Base-by-base conservation (phyloP, 1,284 basidiomycete species). In the Ganoderma leucocontextum region DNA sequence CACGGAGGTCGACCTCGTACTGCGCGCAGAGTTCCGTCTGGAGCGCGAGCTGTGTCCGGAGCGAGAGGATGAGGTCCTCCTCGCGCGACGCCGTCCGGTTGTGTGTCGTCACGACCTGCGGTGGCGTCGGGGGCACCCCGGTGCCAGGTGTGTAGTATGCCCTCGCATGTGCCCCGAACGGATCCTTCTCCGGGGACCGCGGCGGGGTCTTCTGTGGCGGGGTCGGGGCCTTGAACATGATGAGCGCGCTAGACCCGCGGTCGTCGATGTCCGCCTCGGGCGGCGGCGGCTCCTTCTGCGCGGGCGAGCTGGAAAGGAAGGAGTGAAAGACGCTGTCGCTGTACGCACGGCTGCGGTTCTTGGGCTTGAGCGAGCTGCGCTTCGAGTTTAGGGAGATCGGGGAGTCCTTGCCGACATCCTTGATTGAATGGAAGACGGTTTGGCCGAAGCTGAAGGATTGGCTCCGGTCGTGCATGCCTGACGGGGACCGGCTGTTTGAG, bases 61-160 rank as follows among this genome's bases (percentile, higher is more conserved):
- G 80, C 1, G 88, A 90, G 76, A 86, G 88, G 35, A 93, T 91
- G 49, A 91, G 76, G 72, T 84, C 88, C 64, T 92, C 89, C 67
- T 92, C 91, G 67, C 87, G 87, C 1, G 91, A 92, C 0, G 89
- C 85, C 66, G 84, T 88, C 25, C 90, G 85, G 1, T 80, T 79
- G 71, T 92, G 91, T 4, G 74, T 74, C 1, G 70, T 72, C 7
- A 66, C 65, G 19, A 81, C 81, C 49, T 82, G 82, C 0, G 90
- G 90, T 19, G 91, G 91, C 0, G 91, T 91, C 0, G 85, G 83
- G 0, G 91, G 90, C 39, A 91, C 88, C 81, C 89, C 86, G 4
- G 86, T 87, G 66, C 90, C 90, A 4, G 91, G 88, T 0, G 89
- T 90, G 75, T 92, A 93, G 75, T 92, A 93, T 0, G 91, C 91